These are phyloP conservation scores for Spathaspora sp. DNA, from an alignment of 805 yeast species.

Conservation along the genomic window DNA sequence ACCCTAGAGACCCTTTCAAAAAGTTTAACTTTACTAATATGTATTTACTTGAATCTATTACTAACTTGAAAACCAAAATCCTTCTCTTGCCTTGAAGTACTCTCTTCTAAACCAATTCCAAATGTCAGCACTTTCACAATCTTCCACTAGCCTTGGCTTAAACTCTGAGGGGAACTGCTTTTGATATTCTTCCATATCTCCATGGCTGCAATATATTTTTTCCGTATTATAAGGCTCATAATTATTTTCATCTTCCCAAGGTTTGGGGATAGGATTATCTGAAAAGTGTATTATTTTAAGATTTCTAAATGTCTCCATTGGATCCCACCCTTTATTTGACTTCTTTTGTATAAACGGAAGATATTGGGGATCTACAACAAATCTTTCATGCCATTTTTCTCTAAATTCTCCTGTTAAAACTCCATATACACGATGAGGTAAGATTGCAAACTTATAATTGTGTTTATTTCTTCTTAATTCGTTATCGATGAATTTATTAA, in stretches of 20 bases:
- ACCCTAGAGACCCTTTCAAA: not conserved
- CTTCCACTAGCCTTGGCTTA: constrained; percentile 22
- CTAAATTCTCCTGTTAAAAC: constrained; percentile 49
- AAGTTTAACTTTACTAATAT: not conserved
- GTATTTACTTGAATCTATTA: not conserved
- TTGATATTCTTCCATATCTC: constrained; percentile 12
- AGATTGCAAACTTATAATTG: constrained; percentile 22
- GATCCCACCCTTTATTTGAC: constrained; percentile 29
- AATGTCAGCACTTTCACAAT: constrained; percentile 23
- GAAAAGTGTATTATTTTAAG: constrained; percentile 57
- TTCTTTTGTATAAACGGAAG: constrained; percentile 22
- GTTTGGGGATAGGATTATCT: constrained; percentile 65
- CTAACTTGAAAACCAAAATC: constrained; percentile 7
- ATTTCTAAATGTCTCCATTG: constrained; percentile 19
- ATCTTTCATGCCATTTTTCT: constrained; percentile 34
- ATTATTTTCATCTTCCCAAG: constrained; percentile 44
- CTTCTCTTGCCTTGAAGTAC: constrained; percentile 11
- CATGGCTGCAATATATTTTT: constrained; percentile 22
- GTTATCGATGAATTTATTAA: constrained; percentile 34
- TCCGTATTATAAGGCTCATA: constrained; percentile 19
- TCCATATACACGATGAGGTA: constrained; percentile 53
- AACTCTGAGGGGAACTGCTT: constrained; percentile 15
- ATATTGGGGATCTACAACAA: constrained; percentile 42
- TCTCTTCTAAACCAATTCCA: constrained; percentile 29
- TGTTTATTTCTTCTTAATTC: constrained; percentile 11